Conservation (phyloP, 129 eudicot species). For the Apium graveolens region DNA sequence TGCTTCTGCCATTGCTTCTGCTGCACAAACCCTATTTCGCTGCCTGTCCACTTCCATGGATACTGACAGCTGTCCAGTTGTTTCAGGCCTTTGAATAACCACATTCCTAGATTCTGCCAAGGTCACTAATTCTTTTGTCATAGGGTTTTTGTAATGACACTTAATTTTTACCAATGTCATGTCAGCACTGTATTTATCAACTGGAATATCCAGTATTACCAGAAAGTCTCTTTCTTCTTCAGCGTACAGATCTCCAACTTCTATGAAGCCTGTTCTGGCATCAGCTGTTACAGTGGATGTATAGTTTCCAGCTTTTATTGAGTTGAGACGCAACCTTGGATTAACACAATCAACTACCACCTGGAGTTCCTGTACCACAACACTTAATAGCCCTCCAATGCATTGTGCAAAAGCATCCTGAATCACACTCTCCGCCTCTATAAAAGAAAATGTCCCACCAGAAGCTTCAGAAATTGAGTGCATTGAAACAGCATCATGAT, state of each 20-base stretch:
- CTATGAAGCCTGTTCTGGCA: conserved; percentile 39
- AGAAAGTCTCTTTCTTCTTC: conserved; percentile 84
- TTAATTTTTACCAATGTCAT: conserved; percentile 48
- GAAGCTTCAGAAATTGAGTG: conserved; percentile 78
- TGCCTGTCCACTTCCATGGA: conserved; percentile 71
- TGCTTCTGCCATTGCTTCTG: conserved; percentile 72
- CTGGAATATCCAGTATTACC: conserved; percentile 47
- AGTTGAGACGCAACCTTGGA: conserved; percentile 35
- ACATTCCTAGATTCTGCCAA: conserved; percentile 28
- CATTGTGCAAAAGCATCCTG: conserved; percentile 99
- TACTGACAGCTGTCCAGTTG: conserved; percentile 19
- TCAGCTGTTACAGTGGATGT: conserved; percentile 22
- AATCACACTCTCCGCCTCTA: conserved; percentile 63
- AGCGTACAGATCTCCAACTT: conserved; percentile 82
- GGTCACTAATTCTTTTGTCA: conserved; percentile 28
- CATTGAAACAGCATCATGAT: conserved; percentile 78
- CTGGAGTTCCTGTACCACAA: conserved; percentile 64
- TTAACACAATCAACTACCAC: conserved; percentile 56
- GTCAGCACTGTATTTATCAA: conserved; percentile 15
- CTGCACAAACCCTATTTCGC: conserved; percentile 52
- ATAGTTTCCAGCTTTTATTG: conserved; percentile 75
- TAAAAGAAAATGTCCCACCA: conserved; percentile 88
- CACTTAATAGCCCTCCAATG: conserved; percentile 89
- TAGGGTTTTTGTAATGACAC: conserved; percentile 44
- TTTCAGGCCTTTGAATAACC: conserved; percentile 51